Evolutionary conservation across 495 filamentous ascomycete species (phyloP), one percentile per base, ranked within the genome.

Genomic region (Chaetomium tenue): DNA sequence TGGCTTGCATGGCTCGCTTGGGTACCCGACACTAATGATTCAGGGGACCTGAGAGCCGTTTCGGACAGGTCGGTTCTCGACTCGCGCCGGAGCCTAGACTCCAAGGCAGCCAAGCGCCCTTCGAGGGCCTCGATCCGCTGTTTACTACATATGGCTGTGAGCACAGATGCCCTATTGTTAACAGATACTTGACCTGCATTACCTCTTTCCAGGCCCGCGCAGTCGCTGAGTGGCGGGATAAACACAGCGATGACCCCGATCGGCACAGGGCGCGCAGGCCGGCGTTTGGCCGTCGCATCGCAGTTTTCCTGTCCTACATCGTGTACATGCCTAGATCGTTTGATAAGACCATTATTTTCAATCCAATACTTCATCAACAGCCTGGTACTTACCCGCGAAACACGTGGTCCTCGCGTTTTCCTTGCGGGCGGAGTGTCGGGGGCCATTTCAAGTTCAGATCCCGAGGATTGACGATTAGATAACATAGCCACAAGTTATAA

Each of bases 251-350:
- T 39, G n/a, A 18, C 4, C 60, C 44, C 11, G 28, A 60, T 23
- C 42, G 57, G 22, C 48, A 15, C 64, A 66, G 5, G 26, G 30
- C 22, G 64, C 57, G 37, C 64, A 66, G 9, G 44, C 59, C 0
- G 64, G 64, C 39, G 16, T 63, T 25, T 53, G 28, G 42, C 64
- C 64, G 48, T 59, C 64, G 54, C 64, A 66, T 16, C 60, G 42
- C 25, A 44, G 13, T 48, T 66, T 66, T 20, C 39, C 28, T 3
- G 53, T 18, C 6, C 55, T 44, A 46, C 64, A 66, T 62, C 30
- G 59, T 26, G 47, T 26, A 25, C 64, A 66, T 1, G 64, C 59
- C 52, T 58, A 13, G 18, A 47, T 2, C n/a, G 42, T 3, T n/a
- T 37, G 15, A 4, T 37, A 18, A 37, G 12, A 12, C 22, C 2